phyloP scores from a whole-genome alignment of 768 basidiomycete species.

The Suillus cothurnatus region DNA sequence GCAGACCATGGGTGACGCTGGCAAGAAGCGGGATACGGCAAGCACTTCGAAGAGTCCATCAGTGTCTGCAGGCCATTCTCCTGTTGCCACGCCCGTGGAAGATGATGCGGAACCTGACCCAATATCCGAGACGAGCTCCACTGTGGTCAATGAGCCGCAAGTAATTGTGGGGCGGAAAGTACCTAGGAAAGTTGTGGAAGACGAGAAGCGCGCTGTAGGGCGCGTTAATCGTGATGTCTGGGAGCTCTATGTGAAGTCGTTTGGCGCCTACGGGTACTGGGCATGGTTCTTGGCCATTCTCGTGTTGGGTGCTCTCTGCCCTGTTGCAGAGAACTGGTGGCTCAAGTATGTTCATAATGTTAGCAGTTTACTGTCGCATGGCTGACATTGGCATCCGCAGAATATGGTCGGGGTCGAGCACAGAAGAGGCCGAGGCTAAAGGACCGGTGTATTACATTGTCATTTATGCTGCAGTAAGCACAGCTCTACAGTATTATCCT shows the following conservation, averaged over 20 bases:
- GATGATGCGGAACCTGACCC: slow-evolving; percentile 16
- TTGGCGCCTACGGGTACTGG: slow-evolving; percentile 60
- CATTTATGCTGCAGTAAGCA: slow-evolving; percentile 67
- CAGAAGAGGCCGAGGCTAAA: slow-evolving; percentile 40
- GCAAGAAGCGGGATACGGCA: slow-evolving; percentile 44
- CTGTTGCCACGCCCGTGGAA: slow-evolving; percentile 25
- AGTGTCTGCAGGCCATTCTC: slow-evolving; percentile 12
- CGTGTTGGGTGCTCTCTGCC: slow-evolving; percentile 58
- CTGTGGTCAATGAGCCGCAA: slow-evolving; percentile 40
- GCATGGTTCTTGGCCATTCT: slow-evolving; percentile 52
- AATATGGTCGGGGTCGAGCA: slow-evolving; percentile 58
- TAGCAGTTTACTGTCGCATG: slow-evolving; percentile 12
- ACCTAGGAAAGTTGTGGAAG: slow-evolving; percentile 84
- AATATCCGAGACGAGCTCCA: slow-evolving; percentile 46
- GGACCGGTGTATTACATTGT: slow-evolving; percentile 49
- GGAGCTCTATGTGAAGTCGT: slow-evolving; percentile 55
- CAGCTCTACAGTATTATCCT: slow-evolving; percentile 7
- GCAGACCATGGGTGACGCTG: slow-evolving; percentile 50
- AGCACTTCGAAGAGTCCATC: slow-evolving; percentile 9
- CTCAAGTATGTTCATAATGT: slow-evolving; percentile 41
- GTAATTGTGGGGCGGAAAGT: slow-evolving; percentile 45
- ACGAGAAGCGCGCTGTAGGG: slow-evolving; percentile 77
- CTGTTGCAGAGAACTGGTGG: slow-evolving; percentile 77
- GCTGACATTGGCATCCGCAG: slow-evolving; percentile 33
- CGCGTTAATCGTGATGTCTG: slow-evolving; percentile 69